Conservation (phyloP, 2,329 filamentous ascomycete species). For the Calonectria henricotiae region DNA sequence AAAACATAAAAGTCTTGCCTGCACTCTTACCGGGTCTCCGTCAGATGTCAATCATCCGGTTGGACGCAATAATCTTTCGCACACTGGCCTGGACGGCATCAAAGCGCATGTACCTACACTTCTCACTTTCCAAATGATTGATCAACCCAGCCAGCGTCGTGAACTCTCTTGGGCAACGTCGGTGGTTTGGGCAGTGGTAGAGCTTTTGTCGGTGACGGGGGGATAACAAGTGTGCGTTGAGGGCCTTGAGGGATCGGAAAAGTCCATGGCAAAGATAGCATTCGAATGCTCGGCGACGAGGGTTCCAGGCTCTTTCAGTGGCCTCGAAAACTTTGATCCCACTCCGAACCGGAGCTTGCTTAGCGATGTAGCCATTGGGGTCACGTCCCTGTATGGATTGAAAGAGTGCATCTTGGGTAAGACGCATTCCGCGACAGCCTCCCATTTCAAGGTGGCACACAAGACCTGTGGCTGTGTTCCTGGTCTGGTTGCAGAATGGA, state of each 20-base stretch:
- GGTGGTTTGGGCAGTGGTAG: conserved; percentile 61
- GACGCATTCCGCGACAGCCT: conserved; percentile 64
- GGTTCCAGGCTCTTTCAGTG: conserved; percentile 63
- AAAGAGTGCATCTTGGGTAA: conserved; percentile 69
- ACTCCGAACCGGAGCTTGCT: conserved; percentile 66
- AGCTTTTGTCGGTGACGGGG: conserved; percentile 59
- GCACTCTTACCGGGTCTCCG: no score
- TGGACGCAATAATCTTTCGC: conserved; percentile 39
- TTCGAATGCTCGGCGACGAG: conserved; percentile 47
- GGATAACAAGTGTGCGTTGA: conserved; percentile 72
- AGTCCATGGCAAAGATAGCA: conserved; percentile 64
- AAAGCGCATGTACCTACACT: conserved; percentile 61
- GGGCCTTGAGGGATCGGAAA: conserved; percentile 57
- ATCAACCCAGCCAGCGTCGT: conserved; percentile 59
- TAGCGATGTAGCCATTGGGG: conserved; percentile 66
- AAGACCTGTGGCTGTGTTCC: conserved; percentile 69
- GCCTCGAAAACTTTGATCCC: conserved; percentile 58
- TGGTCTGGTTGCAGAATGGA: conserved; percentile 69
- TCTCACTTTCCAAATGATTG: conserved; percentile 64
- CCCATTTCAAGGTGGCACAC: conserved; percentile 72
- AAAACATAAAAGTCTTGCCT: no score
- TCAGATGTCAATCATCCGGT: conserved; percentile 36
- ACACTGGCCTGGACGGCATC: conserved; percentile 57
- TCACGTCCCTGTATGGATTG: conserved; percentile 64
- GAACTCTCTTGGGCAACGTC: conserved; percentile 58